These are phyloP conservation scores for Boechera divaricarpa DNA, from an alignment of 345 rosid genomes.

Conservation along the genomic window DNA sequence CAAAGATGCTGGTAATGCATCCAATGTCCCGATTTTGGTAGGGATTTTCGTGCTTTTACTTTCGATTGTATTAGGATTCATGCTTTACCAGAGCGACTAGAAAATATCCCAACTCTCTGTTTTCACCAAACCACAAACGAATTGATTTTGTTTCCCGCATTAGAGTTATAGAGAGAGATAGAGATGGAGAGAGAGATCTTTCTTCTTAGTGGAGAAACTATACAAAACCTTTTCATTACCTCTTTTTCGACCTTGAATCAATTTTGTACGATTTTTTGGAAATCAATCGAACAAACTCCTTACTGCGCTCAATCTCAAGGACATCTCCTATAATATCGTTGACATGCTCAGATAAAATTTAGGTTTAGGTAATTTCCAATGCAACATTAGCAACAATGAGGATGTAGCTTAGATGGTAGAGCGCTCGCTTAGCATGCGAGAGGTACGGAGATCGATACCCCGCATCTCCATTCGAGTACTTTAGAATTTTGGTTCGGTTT, in stretches of 20 bases:
- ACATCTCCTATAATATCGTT: too few species aligned
- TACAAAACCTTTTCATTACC: not conserved
- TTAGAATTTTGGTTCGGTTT: too few species aligned
- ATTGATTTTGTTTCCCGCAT: not conserved
- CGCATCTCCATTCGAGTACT: not conserved
- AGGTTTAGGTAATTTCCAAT: too few species aligned
- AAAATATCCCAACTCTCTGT: conserved; percentile 1
- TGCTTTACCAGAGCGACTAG: conserved; percentile 48
- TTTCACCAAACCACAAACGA: conserved; percentile 10
- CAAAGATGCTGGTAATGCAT: conserved; percentile 11
- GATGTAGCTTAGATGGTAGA: conserved; percentile 93
- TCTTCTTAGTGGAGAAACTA: conserved; percentile 1
- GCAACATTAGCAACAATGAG: conserved; percentile 34
- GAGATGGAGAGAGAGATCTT: not conserved
- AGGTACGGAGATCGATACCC: conserved; percentile 63
- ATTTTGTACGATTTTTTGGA: not conserved
- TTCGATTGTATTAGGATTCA: conserved; percentile 55
- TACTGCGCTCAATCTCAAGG: not conserved
- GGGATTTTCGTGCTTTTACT: conserved; percentile 63
- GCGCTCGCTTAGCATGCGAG: conserved; percentile 96
- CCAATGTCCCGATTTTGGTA: conserved; percentile 41
- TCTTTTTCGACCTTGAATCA: not conserved
- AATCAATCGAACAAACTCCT: too few species aligned
- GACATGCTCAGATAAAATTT: not conserved
- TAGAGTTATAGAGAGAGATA: not conserved